Evolutionary conservation across 2,329 filamentous ascomycete genomes (phyloP), one percentile per base, ranked within the genome.

Genomic region (Aspergillus ruber): DNA sequence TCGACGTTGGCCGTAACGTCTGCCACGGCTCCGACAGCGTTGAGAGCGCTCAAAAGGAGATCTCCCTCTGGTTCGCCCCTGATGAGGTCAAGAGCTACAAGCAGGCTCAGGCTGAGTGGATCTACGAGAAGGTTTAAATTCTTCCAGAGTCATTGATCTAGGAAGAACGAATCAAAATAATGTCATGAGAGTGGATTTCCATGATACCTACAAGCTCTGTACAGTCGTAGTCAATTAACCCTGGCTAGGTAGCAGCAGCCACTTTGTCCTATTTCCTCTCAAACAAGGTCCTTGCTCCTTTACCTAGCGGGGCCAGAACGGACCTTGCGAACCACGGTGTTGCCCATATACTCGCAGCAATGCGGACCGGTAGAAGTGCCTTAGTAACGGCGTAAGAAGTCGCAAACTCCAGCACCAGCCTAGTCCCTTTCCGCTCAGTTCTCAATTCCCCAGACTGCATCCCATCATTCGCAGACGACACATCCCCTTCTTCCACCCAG

Each of bases 21-120:
- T 97, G 91, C 88, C 93, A 98, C 85, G 93, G 93, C 73, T 96
- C 90, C 75, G 93, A 98, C 83, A 84, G 81, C 72, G 91, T 98
- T 76, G 93, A 98, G 84, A 95, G 83, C 80, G 93, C 93, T 77
- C 83, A 97, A 86, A 96, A 97, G 88, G 93, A 98, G 82, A 98
- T 98, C 72, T 86, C 85, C 67, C 85, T 97, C 71, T 98, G 93
- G 93, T 98, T 98, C 87, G 84, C 86, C 76, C 79, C 87, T 62
- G 84, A 83, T 62, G 93, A 97, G 75, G 71, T 95, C 68, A 75
- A 89, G 75, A 80, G 70, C 76, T 97, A 87, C 83, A 91, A 93
- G 82, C 78, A 79, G 61, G 79, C 87, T 71, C 81, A 88, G 77
- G 82, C 86, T 76, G 83, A 87, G 80, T 97, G 93, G 93, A 80